Percentiles rank a stretch among this genome's conserved stretches.
Conservation (phyloP, 2,329 filamentous ascomycete species). For the Diaporthe sp. region DNA sequence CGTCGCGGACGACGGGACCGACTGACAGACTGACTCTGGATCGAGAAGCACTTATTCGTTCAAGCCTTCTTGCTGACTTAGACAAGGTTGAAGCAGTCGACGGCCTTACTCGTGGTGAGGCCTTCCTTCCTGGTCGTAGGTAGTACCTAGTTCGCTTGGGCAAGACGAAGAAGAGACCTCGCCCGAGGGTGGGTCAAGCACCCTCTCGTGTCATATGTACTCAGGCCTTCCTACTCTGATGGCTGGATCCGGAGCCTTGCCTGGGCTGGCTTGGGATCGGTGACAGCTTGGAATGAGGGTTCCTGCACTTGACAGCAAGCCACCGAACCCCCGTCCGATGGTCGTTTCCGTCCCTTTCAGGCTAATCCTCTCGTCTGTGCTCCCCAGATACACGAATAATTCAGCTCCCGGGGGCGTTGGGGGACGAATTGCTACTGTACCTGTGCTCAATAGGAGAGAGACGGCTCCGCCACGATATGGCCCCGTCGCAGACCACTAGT, state of each 20-base stretch:
- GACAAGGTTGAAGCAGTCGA: constrained; percentile 18
- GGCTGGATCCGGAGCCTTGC: neutral
- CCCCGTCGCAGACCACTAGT: constrained; percentile 7
- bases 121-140: neutral
- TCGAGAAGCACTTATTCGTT: neutral
- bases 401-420: neutral
- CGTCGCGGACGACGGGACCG: neutral
- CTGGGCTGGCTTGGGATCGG: neutral
- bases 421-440: neutral
- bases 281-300: neutral
- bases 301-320: constrained; percentile 23
- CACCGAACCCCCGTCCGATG: neutral
- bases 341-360: neutral
- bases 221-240: neutral
- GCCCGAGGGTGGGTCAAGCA: constrained; percentile 3
- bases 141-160: neutral
- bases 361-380: constrained; percentile 10
- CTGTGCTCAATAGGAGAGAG: constrained; percentile 17
- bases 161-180: constrained; percentile 16
- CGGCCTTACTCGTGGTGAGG: constrained; percentile 3
- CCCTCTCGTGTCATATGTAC: constrained; percentile 6
- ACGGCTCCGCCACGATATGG: constrained; percentile 13
- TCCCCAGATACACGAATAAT: constrained; percentile 19
- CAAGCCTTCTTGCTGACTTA: constrained; percentile 14
- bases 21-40: neutral